Evolutionary conservation across 2,329 filamentous ascomycete species (phyloP).

Genomic region (Teratosphaeria zuluensis): DNA sequence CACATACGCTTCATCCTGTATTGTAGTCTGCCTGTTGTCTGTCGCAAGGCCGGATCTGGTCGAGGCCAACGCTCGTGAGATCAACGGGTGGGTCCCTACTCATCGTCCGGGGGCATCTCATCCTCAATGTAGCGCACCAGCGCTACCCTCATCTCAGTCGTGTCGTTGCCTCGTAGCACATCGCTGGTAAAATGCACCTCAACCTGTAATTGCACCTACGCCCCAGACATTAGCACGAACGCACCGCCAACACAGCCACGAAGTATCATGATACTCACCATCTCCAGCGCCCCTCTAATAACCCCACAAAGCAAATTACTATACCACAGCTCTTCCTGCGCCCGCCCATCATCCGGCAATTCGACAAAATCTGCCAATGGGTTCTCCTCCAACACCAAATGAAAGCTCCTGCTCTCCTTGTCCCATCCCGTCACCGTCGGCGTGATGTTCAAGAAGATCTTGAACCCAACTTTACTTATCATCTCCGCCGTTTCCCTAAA

Average conservation of each 20-base stretch:
- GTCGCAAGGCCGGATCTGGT: neutral
- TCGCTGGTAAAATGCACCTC: constrained; percentile 96
- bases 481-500: constrained; percentile 95
- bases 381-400: constrained; percentile 92
- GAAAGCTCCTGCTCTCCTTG: constrained; percentile 92
- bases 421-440: constrained; percentile 94
- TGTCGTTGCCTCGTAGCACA: constrained; percentile 83
- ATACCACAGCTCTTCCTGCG: constrained; percentile 96
- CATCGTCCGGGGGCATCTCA: constrained; percentile 92
- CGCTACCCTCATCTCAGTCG: constrained; percentile 91
- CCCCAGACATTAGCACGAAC: neutral
- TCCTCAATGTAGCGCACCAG: constrained; percentile 93
- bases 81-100: constrained; percentile 46
- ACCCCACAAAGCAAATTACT: constrained; percentile 96
- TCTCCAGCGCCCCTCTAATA: constrained; percentile 81
- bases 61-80: neutral
- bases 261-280: constrained; percentile 50
- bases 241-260: too few species aligned
- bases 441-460: constrained; percentile 96
- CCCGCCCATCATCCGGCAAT: constrained; percentile 85
- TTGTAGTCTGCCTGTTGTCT: neutral
- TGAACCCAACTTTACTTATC: constrained; percentile 97
- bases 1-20: neutral
- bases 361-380: constrained; percentile 96
- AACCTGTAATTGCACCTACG: constrained; percentile 84